phyloP scores from a whole-genome alignment of 2,329 filamentous ascomycete genomes.

The Colletotrichum viniferum region DNA sequence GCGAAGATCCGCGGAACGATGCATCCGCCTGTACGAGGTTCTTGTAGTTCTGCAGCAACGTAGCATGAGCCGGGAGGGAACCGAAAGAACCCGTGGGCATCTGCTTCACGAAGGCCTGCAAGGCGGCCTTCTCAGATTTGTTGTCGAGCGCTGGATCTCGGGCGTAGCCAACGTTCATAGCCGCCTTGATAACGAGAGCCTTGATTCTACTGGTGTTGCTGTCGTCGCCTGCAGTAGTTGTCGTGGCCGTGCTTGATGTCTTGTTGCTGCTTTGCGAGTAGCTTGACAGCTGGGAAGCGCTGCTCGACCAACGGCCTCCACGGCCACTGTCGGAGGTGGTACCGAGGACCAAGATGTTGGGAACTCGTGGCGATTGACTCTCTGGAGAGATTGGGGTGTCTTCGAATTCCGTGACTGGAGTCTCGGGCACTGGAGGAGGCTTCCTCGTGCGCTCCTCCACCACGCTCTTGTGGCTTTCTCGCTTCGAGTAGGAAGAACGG shows the following conservation, averaged over 20 bases:
- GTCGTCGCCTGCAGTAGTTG: constrained; percentile 72
- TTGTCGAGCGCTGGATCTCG: constrained; percentile 56
- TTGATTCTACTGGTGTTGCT: constrained; percentile 79
- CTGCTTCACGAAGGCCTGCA: constrained; percentile 78
- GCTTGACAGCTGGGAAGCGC: constrained; percentile 76
- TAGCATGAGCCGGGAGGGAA: constrained; percentile 69
- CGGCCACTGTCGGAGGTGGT: constrained; percentile 64
- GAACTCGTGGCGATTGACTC: constrained; percentile 74
- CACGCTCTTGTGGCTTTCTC: constrained; percentile 55
- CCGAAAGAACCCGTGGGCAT: constrained; percentile 83
- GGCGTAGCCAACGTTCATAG: constrained; percentile 81
- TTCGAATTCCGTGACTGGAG: constrained; percentile 93
- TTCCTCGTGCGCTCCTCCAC: constrained; percentile 55
- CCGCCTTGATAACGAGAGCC: constrained; percentile 80
- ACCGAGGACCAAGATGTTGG: constrained; percentile 87
- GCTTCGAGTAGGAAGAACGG: constrained; percentile 57
- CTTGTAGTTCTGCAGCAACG: constrained; percentile 79
- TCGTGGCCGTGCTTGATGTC: constrained; percentile 75
- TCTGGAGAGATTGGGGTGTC: constrained; percentile 86
- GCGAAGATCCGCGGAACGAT: constrained; percentile 60
- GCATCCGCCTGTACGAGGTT: constrained; percentile 78
- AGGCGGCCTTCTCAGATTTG: constrained; percentile 51
- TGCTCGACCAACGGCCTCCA: constrained; percentile 80
- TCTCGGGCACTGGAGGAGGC: constrained; percentile 72
- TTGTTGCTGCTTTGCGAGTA: constrained; percentile 75